Base-by-base conservation (phyloP, 805 yeast species). In the Ogataea degrootiae region DNA sequence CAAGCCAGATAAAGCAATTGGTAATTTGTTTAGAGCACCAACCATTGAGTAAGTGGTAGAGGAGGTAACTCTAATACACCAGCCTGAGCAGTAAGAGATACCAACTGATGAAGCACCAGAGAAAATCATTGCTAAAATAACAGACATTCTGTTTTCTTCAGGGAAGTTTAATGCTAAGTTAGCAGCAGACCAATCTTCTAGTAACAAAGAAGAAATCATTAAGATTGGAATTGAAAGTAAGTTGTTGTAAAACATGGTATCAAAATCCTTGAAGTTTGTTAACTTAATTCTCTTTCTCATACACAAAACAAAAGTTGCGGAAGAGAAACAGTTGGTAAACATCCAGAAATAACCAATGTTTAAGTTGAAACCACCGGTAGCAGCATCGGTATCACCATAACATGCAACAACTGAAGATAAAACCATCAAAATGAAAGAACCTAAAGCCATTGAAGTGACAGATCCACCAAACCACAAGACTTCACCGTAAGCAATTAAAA, bases 11-110 rank as follows among this genome's bases (percentile, higher is more conserved):
- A 94, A 77, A 15, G 99, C 99, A 63, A 94, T 89, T 65, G 99
- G 99, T 61, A 94, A 82, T 74, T 94, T 94, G 82, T 94, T 94
- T 70, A 94, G 80, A 46, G 99, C 99, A 69, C 99, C 99, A 50
- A 94, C 98, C 99, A 94, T 94, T 46, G 97, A 89, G 75, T 94
- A 94, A 47, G 99, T 94, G 47, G 99, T 94, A 26, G 98, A 91
- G 21, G 97, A 89, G 39, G 99, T 94, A 55, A 94, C 98, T 75
- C 99, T 88, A 56, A 94, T 96, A 80, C 99, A 94, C 99, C 99
- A 94, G 52, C 97, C 99, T 12, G 98, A 90, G 71, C 97, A 89
- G 80, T 94, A 94, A 40, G 98, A 92, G 67, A 94, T 94, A 74
- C 96, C 97, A 45, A 94, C 96, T 33, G 97, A 85, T 40, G 96